Conservation (phyloP, 2,329 filamentous ascomycete species). For the Pseudogymnoascus sp. region DNA sequence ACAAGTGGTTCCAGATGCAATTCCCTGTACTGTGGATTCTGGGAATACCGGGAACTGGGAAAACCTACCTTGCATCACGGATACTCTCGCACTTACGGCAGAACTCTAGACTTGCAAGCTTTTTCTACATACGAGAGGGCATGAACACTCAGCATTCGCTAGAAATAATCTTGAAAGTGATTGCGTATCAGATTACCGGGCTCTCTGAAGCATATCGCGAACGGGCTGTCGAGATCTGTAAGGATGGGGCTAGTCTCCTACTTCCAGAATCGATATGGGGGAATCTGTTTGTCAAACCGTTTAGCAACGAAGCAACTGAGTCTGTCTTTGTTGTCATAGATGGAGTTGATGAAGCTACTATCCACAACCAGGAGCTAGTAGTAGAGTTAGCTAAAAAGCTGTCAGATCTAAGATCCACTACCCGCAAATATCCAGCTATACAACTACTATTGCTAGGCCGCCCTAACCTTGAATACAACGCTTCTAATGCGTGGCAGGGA, state of each 20-base stretch:
- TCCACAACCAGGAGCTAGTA: background rate
- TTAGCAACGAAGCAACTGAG: background rate
- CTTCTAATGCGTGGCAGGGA: background rate
- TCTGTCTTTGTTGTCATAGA: background rate
- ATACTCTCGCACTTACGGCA: background rate
- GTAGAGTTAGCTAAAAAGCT: background rate
- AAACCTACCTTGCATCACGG: background rate
- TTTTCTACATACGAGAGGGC: background rate
- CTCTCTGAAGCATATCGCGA: background rate
- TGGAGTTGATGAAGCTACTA: background rate
- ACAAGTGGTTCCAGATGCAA: background rate
- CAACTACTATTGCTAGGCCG: background rate
- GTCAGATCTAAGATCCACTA: background rate
- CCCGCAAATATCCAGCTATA: background rate
- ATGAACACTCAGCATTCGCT: background rate
- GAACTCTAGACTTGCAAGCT: background rate
- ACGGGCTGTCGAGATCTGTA: background rate
- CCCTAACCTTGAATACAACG: background rate
- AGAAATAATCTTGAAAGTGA: background rate
- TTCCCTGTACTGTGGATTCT: background rate
- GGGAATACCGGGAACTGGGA: background rate
- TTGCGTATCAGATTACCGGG: background rate
- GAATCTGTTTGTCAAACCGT: background rate
- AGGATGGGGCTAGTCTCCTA: background rate
- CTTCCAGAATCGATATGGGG: background rate